A percentile compares a stretch with the other conserved stretches of the same genome.
Evolutionary conservation across 129 eudicot species (phyloP).

Genomic region (Dittrichia graveolens): DNA sequence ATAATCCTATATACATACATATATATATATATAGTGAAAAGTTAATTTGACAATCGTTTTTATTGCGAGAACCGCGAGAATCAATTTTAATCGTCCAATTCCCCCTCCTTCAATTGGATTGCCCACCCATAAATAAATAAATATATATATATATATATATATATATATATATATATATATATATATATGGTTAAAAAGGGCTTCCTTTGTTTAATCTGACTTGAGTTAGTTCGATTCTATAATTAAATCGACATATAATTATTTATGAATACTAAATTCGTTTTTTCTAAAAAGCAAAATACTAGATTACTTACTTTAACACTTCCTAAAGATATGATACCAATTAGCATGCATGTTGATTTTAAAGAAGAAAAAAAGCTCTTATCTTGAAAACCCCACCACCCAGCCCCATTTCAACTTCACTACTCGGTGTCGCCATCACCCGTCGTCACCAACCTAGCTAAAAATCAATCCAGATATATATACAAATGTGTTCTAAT

Average conservation of each 20-base stretch:
- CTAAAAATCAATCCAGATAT: not conserved
- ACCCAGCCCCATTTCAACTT: conserved; percentile 3
- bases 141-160: no score
- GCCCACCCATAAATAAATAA: no score
- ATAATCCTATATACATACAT: no score
- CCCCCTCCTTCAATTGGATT: no score
- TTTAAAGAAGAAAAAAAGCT: not conserved
- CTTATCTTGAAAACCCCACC: conserved; percentile 25
- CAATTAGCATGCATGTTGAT: conserved; percentile 1
- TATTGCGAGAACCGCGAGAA: no score
- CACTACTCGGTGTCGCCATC: conserved; percentile 7
- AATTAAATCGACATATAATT: not conserved
- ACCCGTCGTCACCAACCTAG: not conserved
- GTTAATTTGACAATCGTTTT: no score
- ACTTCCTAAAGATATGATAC: not conserved
- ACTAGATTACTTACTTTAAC: not conserved
- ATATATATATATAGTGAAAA: no score
- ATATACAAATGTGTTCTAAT: no score
- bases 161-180: no score
- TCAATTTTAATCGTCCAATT: no score
- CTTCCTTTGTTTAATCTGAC: no score
- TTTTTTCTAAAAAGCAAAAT: not conserved
- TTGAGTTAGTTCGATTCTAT: not conserved
- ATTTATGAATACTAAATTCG: not conserved
- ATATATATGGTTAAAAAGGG: no score